A percentile compares a stretch with the other conserved stretches of the same genome.
Conservation (phyloP, 2,329 filamentous ascomycete species). For the Penicillium sp. region DNA sequence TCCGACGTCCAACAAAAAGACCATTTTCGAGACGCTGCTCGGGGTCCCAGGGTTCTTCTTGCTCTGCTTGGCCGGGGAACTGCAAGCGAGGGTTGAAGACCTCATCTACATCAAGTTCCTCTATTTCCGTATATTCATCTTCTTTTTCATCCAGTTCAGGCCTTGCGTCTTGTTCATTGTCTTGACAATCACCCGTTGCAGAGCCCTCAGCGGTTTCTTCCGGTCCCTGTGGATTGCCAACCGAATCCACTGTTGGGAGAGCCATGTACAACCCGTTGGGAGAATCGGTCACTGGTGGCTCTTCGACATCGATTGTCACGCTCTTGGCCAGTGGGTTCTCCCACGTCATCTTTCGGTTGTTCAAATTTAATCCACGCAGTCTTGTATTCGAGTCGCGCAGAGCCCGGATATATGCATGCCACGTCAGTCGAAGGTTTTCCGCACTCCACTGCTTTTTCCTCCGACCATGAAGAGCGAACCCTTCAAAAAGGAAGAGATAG, state of each 20-base stretch:
- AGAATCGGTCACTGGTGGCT: slow-evolving; percentile 8
- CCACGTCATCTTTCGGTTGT: slow-evolving; percentile 23
- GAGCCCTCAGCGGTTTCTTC: not conserved
- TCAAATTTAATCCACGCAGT: slow-evolving; percentile 17
- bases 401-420: slow-evolving; percentile 59
- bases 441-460: slow-evolving; percentile 69
- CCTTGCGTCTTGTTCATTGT: not conserved
- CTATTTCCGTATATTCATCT: slow-evolving; percentile 6
- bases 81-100: slow-evolving; percentile 3
- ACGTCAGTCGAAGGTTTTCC: slow-evolving; percentile 65
- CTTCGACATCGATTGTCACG: slow-evolving; percentile 5
- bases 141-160: slow-evolving; percentile 4
- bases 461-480: slow-evolving; percentile 72
- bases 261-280: slow-evolving; percentile 25
- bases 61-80: not conserved
- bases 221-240: not conserved
- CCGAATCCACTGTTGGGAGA: slow-evolving; percentile 19
- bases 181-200: not conserved
- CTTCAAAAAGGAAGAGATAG: slow-evolving; percentile 78
- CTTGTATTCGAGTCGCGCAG: slow-evolving; percentile 38
- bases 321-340: slow-evolving; percentile 30
- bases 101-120: slow-evolving; percentile 6
- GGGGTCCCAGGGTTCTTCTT: slow-evolving; percentile 15
- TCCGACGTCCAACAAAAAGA: slow-evolving; percentile 42
- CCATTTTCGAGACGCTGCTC: slow-evolving; percentile 38